Evolutionary conservation across 2,329 filamentous ascomycete genomes (phyloP), one percentile per base, ranked within the genome.

Genomic region (Septoria linicola): DNA sequence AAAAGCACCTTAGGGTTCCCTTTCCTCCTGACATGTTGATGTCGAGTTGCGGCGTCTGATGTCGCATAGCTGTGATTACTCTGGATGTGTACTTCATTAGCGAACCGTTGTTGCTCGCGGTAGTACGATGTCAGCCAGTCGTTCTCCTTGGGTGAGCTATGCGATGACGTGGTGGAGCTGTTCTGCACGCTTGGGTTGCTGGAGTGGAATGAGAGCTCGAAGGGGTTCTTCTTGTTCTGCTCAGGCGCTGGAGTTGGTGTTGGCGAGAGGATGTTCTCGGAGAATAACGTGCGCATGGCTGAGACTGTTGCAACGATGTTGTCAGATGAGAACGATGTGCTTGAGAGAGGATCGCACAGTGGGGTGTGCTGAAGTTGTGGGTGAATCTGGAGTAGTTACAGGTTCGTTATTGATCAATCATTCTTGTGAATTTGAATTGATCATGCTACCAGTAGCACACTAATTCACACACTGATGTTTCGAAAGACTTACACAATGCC

Each of bases 1-100:
- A 99, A 76, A 50, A 99, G 75, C 46, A 99, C 74, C 62, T 91
- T 83, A 27, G 93, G 93, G 47, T 63, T 63, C 23, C 65, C 66
- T 50, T 66, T 67, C 32, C 62, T 61, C 34, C 62, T 45, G 8
- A 51, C 51, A 37, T 58, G 53, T 37, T 45, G 45, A 47, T 57
- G 47, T 35, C 51, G 47, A 13, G 45, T 51, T 16, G 36, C 19
- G 10, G 53, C 50, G 32, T 59, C 46, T 20, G 53, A 31, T 7
- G 11, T 27, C 17, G 34, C 34, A 25, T 39, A 21, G 23, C 35
- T 47, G 3, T 20, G 35, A 41, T 51, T 49, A 16, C 41, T 36
- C 23, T 58, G 49, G 19, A 49, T 40, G 35, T 40, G 32, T 27
- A 53, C 40, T 20, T 61, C 54, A 50, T 41, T 55, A 45, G 59